These are phyloP conservation scores for Phytophthora melonis DNA, from an alignment of 352 stramenopile genomes.

Conservation along the genomic window DNA sequence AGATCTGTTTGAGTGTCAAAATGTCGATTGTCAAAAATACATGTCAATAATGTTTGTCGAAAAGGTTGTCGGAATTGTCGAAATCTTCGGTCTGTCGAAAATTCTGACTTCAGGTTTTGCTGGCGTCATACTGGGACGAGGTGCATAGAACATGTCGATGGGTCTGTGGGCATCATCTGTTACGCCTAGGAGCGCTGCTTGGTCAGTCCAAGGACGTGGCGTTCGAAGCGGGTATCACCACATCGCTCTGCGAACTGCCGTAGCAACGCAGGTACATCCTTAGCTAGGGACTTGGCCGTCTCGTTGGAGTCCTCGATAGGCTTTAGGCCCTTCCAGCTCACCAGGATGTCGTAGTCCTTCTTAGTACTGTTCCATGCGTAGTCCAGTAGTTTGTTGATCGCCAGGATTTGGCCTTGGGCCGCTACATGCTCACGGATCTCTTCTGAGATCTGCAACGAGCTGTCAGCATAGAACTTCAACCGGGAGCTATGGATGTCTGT, in stretches of 20 bases:
- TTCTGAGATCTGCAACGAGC: conserved; percentile 32
- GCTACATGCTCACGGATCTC: conserved; percentile 35
- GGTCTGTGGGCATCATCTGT: background rate
- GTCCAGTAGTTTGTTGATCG: conserved; percentile 8
- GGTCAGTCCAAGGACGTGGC: background rate
- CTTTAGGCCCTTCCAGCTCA: conserved; percentile 25
- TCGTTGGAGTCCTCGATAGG: conserved; percentile 29
- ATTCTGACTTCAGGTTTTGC: background rate
- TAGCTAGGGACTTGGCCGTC: background rate
- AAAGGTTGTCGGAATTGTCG: background rate
- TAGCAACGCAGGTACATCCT: conserved; percentile 8
- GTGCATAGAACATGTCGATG: background rate
- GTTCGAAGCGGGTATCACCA: conserved; percentile 1
- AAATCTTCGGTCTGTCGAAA: background rate
- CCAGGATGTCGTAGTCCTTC: conserved; percentile 14
- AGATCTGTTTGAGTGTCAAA: background rate
- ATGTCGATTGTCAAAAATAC: conserved; percentile 6
- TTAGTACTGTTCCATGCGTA: conserved; percentile 6
- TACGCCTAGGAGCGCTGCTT: background rate
- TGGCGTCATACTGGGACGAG: background rate
- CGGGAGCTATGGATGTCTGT: conserved; percentile 36
- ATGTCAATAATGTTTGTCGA: too few species aligned
- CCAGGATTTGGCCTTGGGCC: conserved; percentile 27
- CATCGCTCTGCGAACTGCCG: background rate
- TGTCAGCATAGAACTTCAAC: conserved; percentile 48